These are phyloP conservation scores for Crithidia sp. DNA, from an alignment of 208 protist species.

Conservation along the genomic window DNA sequence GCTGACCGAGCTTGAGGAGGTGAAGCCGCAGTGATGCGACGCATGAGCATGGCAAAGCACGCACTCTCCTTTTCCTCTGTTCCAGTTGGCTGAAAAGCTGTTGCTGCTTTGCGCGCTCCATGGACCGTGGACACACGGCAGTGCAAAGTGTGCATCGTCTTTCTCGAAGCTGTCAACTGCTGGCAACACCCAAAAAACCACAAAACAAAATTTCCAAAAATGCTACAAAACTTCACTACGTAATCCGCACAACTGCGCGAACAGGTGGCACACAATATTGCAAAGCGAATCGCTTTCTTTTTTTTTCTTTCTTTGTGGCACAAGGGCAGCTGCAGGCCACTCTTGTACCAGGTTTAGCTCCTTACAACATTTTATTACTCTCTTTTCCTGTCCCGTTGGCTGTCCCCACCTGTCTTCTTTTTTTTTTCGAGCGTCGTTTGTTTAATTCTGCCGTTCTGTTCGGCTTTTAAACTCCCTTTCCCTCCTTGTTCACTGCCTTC, in stretches of 20 bases:
- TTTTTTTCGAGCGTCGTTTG: no score
- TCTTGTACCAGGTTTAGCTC: no score
- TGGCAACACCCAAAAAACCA: background rate
- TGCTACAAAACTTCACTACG: no score
- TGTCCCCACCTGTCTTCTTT: no score
- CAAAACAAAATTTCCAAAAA: background rate
- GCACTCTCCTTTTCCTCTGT: background rate
- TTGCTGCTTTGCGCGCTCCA: background rate
- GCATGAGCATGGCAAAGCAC: background rate
- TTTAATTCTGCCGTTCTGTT: no score
- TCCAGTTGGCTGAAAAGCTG: background rate
- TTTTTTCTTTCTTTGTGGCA: background rate
- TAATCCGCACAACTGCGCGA: no score
- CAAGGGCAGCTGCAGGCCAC: no score
- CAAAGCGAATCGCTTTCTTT: background rate
- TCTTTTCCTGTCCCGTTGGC: no score
- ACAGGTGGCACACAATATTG: no score
- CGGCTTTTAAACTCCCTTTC: background rate
- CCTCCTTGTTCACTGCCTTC: background rate
- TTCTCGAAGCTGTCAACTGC: background rate
- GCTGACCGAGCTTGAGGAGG: slow-evolving; percentile 93
- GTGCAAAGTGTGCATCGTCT: background rate
- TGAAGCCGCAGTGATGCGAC: slow-evolving; percentile 21
- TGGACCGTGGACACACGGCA: no score
- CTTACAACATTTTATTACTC: no score